Conservation (phyloP, 345 rosid genomes). For the Rhodamnia argentea region DNA sequence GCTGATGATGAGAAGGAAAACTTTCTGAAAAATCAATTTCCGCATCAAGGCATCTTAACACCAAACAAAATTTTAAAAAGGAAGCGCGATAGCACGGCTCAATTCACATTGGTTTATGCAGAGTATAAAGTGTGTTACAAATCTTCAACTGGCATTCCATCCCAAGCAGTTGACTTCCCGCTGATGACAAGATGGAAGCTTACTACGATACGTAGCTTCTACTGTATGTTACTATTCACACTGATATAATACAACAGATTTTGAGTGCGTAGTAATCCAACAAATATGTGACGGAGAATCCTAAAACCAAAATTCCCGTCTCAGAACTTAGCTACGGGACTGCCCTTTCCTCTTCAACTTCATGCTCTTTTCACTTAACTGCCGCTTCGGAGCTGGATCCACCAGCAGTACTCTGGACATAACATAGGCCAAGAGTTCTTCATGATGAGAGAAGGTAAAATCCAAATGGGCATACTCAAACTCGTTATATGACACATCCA, state of each 20-base stretch:
- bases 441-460: constrained; percentile 84
- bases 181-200: background rate
- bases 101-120: background rate
- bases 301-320: background rate
- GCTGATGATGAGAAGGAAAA: background rate
- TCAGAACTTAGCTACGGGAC: background rate
- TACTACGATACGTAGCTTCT: background rate
- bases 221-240: background rate
- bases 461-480: constrained; percentile 91
- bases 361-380: constrained; percentile 17
- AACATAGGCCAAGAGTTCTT: constrained; percentile 73
- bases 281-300: background rate
- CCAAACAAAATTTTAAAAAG: background rate
- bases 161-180: background rate
- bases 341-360: constrained; percentile 26
- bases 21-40: background rate
- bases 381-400: constrained; percentile 23
- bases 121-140: background rate
- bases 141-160: background rate
- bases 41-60: background rate
- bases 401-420: constrained; percentile 72
- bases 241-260: background rate
- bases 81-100: background rate
- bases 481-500: constrained; percentile 61
- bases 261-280: background rate